Conservation (phyloP, 1,284 basidiomycete genomes). For the Ganoderma lingzhi region DNA sequence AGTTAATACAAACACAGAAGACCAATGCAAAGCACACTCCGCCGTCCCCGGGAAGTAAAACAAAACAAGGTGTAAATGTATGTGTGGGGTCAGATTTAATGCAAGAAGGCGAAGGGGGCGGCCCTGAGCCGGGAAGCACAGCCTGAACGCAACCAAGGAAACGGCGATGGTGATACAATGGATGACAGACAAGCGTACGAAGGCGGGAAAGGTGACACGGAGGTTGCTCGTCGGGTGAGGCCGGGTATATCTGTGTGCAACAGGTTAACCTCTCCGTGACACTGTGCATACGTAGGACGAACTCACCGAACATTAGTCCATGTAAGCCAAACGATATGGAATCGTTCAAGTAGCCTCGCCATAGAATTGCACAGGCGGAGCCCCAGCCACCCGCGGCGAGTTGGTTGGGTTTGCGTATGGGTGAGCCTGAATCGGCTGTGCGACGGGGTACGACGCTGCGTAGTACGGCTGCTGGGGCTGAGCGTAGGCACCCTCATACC, state of each 20-base stretch:
- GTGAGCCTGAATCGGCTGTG: conserved; percentile 29
- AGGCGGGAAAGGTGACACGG: conserved; percentile 7
- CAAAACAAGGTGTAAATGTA: background rate
- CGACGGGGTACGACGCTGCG: conserved; percentile 7
- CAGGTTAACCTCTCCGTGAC: background rate
- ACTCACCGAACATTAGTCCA: conserved; percentile 21
- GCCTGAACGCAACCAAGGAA: conserved; percentile 6
- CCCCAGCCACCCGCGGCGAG: conserved; percentile 25
- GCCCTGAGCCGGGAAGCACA: background rate
- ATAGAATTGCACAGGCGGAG: conserved; percentile 32
- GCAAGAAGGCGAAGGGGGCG: background rate
- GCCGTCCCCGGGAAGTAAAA: background rate
- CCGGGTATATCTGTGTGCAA: conserved; percentile 20
- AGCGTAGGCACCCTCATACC: conserved; percentile 30
- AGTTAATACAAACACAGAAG: conserved; percentile 14
- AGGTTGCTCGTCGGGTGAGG: conserved; percentile 12
- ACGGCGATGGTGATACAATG: conserved; percentile 13
- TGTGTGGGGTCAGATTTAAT: background rate
- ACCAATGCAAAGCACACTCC: background rate
- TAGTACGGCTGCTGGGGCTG: conserved; percentile 26
- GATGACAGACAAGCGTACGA: conserved; percentile 22
- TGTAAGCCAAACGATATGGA: background rate
- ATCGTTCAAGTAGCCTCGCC: conserved; percentile 29
- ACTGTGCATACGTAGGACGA: background rate
- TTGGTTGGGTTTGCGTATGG: conserved; percentile 44